phyloP scores from a whole-genome alignment of 106 monocot species.

The Allium cepa region DNA sequence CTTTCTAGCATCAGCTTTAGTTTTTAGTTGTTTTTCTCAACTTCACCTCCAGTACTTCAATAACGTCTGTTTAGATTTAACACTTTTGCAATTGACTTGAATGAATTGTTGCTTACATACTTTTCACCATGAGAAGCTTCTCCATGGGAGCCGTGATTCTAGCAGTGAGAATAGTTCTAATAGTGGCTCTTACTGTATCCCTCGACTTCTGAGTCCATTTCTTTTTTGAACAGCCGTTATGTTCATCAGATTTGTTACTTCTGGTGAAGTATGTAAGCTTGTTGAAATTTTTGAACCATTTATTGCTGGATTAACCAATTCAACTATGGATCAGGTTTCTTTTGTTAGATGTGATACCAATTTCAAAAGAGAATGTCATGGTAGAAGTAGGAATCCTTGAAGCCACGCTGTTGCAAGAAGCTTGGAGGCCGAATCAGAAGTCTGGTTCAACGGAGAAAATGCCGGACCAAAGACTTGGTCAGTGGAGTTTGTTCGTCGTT shows the following conservation, averaged over 20 bases:
- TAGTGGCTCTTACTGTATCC: background rate
- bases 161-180: background rate
- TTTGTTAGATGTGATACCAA: too few species aligned
- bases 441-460: too few species aligned
- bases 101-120: slow-evolving; percentile 3
- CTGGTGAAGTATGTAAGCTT: slow-evolving; percentile 5
- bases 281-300: slow-evolving; percentile 12
- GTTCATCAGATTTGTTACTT: slow-evolving; percentile 18
- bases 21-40: background rate
- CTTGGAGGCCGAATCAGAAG: too few species aligned
- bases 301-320: slow-evolving; percentile 11
- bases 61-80: background rate
- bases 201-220: background rate
- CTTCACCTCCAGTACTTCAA: background rate
- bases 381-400: too few species aligned
- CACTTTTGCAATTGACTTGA: background rate
- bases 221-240: slow-evolving; percentile 5
- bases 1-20: background rate
- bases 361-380: too few species aligned
- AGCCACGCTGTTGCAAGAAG: too few species aligned
- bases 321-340: slow-evolving; percentile 65
- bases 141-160: slow-evolving; percentile 42
- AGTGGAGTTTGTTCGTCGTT: too few species aligned
- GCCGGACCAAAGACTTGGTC: too few species aligned
- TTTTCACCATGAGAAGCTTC: slow-evolving; percentile 67